A percentile compares a stretch with the other conserved stretches of the same genome.
These are phyloP conservation scores for Edaphochlamys debaryana DNA, from an alignment of 139 green algal genomes.

Conservation along the genomic window DNA sequence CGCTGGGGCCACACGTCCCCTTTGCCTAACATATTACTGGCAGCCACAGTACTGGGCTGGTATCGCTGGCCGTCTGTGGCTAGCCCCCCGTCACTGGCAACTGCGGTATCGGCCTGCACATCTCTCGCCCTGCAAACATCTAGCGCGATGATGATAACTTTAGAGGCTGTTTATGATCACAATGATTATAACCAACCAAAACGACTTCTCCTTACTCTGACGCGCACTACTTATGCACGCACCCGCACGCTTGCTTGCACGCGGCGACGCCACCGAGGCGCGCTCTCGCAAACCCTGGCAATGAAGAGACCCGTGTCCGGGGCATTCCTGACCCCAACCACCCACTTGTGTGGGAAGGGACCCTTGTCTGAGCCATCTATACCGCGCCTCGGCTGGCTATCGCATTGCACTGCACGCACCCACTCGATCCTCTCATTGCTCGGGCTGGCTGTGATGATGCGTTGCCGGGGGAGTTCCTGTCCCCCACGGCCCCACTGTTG, in stretches of 20 bases:
- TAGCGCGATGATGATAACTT: conserved; percentile 47
- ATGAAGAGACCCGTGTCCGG: conserved; percentile 2
- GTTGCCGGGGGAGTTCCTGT: background rate
- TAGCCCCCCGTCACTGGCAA: background rate
- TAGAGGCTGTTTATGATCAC: conserved; percentile 62
- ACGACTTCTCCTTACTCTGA: conserved; percentile 64
- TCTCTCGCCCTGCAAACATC: background rate
- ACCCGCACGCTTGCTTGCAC: background rate
- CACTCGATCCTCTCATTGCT: too few relatives aligned
- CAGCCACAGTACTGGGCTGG: conserved; percentile 32
- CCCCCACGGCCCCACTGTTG: background rate
- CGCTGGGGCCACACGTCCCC: conserved; percentile 23
- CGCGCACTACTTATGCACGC: background rate
- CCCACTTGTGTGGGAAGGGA: background rate
- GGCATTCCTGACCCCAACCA: conserved; percentile 11
- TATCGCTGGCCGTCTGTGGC: conserved; percentile 17
- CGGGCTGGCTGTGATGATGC: background rate
- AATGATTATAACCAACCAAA: conserved; percentile 51
- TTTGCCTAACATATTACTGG: conserved; percentile 35
- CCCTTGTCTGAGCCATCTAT: background rate
- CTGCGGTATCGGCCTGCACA: conserved; percentile 23
- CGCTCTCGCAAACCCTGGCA: background rate
- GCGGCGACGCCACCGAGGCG: too few relatives aligned
- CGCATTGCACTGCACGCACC: background rate
- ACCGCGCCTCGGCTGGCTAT: too few relatives aligned